Base-by-base conservation (phyloP, 2,329 filamentous ascomycete species). In the Alternaria novae-zelandiae region DNA sequence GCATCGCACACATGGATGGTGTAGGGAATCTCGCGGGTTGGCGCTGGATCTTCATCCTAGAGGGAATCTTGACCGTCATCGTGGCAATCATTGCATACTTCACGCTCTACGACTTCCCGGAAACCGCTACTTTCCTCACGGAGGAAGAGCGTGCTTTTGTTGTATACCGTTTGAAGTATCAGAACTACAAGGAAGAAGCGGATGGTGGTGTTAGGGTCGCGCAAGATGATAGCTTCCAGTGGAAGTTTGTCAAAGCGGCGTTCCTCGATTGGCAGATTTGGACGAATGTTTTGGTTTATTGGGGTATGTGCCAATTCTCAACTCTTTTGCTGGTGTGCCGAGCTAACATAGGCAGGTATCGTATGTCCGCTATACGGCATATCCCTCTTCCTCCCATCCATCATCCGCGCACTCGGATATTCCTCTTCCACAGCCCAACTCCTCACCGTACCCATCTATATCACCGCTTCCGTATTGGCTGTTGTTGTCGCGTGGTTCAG, bases 141-240 rank as follows among this genome's bases (percentile, higher is more conserved):
- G 81, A 86, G 4, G 74, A 82, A 36, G 83, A 86, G 63, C 79
- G 88, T 1, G 81, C 82, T 0, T 88, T 86, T 63, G 86, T 93
- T 49, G 85, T 88, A 6, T 83, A 85, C 20, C 86, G 91, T 2
- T 32, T 58, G 21, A 87, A 88, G 10, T 78, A 71, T 25, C 76
- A 78, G 32, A 72, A 72, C 3, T 82, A 79, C 74, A 83, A 82
- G 68, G 57, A 72, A 8, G 63, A 78, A 80, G 83, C 84, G 0
- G 86, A 87, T 6, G 83, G 85, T 1, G 89, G 92, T 63, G 87
- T 86, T 61, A 89, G 92, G 68, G 89, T 90, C 0, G 91, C 88
- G 0, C 86, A 89, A 8, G 83, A 89, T 54, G 91, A 94, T 69
- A 77, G 81, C 0, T 94, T 94, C 71, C 86, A 83, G 15, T 94